Base-by-base conservation (phyloP, 768 basidiomycete species). In the Suillus spraguei region DNA sequence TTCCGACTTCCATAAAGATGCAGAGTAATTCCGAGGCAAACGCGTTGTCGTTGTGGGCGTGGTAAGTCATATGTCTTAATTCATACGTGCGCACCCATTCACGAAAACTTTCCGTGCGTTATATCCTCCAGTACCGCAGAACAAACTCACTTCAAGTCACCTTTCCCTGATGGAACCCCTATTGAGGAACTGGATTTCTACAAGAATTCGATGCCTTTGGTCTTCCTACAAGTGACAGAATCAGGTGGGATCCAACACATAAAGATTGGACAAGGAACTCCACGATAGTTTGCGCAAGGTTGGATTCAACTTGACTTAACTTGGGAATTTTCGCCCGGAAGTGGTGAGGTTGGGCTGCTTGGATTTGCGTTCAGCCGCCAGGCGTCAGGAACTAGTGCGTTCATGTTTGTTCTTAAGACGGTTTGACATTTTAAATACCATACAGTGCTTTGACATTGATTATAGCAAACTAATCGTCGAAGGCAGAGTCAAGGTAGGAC, bases 1-100 rank as follows among this genome's bases (percentile, higher is more conserved):
- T 69, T 87, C 86, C 0, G 76, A 76, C 3, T 63, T 76, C 24
- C 82, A 84, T 70, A 81, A 77, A 32, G 72, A 74, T 24, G 82
- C 83, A 0, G 63, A 71, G 6, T 82, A 80, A 17, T 81, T 82
- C 66, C 65, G 70, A 9, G 86, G 86, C 10, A 87, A 88, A 78
- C 86, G 84, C 65, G 86, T 83, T 5, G 79, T 88, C 4, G 79
- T 88, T 16, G 76, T 90, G 10, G 87, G 87, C 2, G 52, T 32
- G 28, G 52, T 53, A 33, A 53, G 52, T 20, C 2, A 2, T 20
- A 10, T 52, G 32, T 33, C 9, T 20, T 10, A 17, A 11, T 33
- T 53, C 52, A 20, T 33, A 20, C 8, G 11, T 33, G 17, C 9
- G 20, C 32, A 2, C 32, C 3, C 20, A 33, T 32, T 53, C 20